Evolutionary conservation across 1,284 basidiomycete species (phyloP).

Genomic region (Wallemia hederae): DNA sequence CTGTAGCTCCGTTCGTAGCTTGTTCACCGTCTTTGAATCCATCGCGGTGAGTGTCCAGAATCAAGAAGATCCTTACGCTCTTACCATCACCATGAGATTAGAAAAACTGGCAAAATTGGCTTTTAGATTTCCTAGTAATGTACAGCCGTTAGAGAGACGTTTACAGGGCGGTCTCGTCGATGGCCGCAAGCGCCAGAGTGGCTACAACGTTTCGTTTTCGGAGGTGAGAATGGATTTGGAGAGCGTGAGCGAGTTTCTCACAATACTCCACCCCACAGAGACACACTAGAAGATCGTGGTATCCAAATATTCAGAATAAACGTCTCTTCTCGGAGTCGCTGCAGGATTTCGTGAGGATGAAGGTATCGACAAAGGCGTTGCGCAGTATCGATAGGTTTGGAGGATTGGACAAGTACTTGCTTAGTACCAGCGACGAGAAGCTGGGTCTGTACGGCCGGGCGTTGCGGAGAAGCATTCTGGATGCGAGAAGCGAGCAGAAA

Average conservation of each 20-base stretch:
- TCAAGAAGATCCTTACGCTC: not conserved
- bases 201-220: not conserved
- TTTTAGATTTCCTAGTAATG: not conserved
- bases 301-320: constrained; percentile 55
- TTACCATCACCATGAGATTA: not conserved
- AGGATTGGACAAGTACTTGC: constrained; percentile 47
- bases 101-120: not conserved
- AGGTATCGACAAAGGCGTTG: constrained; percentile 40
- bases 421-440: constrained; percentile 30
- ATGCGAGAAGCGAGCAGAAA: not conserved
- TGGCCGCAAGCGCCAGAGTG: not conserved
- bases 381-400: constrained; percentile 54
- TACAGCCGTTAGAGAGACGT: not conserved
- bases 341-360: constrained; percentile 27
- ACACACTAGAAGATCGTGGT: constrained; percentile 70
- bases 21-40: not conserved
- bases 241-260: not conserved
- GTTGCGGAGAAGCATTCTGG: not conserved
- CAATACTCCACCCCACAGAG: constrained; percentile 23
- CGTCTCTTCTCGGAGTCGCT: constrained; percentile 35
- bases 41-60: not conserved
- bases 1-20: not conserved
- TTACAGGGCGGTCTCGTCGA: not conserved
- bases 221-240: not conserved
- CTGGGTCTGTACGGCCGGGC: constrained; percentile 20